phyloP scores from a whole-genome alignment of 805 yeast genomes.

The Dipodascopsis tothii region DNA sequence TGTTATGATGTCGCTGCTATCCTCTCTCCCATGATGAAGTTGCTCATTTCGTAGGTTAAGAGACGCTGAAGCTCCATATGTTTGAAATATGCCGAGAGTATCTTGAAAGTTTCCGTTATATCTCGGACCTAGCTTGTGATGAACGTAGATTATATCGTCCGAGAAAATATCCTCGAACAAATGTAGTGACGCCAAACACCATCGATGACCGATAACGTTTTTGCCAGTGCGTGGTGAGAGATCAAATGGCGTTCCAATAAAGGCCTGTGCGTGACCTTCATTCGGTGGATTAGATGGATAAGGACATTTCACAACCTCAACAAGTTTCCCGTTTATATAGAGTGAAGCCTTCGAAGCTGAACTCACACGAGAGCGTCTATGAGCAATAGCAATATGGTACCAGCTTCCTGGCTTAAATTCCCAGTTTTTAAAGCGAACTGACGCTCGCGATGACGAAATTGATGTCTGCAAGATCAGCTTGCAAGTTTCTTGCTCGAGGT shows the following conservation, averaged over 20 bases:
- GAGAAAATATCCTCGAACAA: conserved; percentile 22
- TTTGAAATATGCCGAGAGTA: conserved; percentile 24
- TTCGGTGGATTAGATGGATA: conserved; percentile 23
- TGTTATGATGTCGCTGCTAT: conserved; percentile 19
- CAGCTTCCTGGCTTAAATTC: conserved; percentile 21
- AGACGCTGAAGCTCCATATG: conserved; percentile 26
- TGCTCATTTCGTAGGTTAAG: conserved; percentile 23
- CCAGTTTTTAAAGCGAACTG: conserved; percentile 19
- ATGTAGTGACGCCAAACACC: conserved; percentile 22
- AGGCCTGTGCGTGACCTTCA: conserved; percentile 18
- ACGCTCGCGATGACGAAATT: conserved; percentile 16
- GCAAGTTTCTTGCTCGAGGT: conserved; percentile 22
- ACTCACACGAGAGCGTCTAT: conserved; percentile 21
- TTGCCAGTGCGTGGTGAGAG: conserved; percentile 12
- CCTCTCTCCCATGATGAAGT: conserved; percentile 14
- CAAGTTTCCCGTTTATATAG: conserved; percentile 23
- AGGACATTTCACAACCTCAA: conserved; percentile 24
- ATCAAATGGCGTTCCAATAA: conserved; percentile 22
- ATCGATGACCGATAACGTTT: conserved; percentile 10
- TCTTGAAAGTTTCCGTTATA: conserved; percentile 28
- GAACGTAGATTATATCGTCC: conserved; percentile 23
- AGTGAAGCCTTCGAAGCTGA: conserved; percentile 24
- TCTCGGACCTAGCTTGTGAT: conserved; percentile 24
- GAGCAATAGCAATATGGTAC: conserved; percentile 23
- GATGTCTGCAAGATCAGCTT: conserved; percentile 20